Conservation (phyloP, 2,329 filamentous ascomycete species). For the Cytospora paraplurivora region DNA sequence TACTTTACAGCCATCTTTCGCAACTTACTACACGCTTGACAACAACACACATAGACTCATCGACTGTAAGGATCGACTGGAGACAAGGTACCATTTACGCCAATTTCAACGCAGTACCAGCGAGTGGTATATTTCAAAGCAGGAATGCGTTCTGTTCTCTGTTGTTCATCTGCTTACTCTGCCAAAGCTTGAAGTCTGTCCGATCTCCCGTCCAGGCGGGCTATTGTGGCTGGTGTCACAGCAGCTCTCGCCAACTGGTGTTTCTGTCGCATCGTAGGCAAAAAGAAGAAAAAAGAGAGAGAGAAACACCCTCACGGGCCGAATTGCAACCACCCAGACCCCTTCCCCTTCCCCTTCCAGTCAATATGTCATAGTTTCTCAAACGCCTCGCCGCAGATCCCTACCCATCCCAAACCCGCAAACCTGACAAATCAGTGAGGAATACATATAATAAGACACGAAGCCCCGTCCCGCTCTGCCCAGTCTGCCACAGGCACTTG, state of each 20-base stretch:
- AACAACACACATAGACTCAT: too few relatives aligned
- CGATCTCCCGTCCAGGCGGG: background rate
- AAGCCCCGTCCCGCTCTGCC: background rate
- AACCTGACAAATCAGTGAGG: background rate
- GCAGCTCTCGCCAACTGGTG: too few relatives aligned
- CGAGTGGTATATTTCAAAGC: background rate
- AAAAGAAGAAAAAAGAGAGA: background rate
- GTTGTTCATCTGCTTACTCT: background rate
- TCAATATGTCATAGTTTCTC: background rate
- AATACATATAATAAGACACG: background rate
- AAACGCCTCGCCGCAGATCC: conserved; percentile 12
- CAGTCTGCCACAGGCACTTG: background rate
- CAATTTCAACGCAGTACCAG: background rate
- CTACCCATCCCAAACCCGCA: background rate
- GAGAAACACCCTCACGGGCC: conserved; percentile 12
- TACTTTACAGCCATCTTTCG: too few relatives aligned
- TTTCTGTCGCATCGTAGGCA: background rate
- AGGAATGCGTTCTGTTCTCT: background rate
- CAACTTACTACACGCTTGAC: too few relatives aligned
- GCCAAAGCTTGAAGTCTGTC: background rate
- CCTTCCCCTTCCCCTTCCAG: background rate
- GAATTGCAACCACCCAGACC: background rate
- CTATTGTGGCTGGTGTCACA: too few relatives aligned
- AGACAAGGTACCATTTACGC: background rate
- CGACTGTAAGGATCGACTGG: too few relatives aligned